phyloP scores from a whole-genome alignment of 2,329 filamentous ascomycete species.

The Aaosphaeria arxii region DNA sequence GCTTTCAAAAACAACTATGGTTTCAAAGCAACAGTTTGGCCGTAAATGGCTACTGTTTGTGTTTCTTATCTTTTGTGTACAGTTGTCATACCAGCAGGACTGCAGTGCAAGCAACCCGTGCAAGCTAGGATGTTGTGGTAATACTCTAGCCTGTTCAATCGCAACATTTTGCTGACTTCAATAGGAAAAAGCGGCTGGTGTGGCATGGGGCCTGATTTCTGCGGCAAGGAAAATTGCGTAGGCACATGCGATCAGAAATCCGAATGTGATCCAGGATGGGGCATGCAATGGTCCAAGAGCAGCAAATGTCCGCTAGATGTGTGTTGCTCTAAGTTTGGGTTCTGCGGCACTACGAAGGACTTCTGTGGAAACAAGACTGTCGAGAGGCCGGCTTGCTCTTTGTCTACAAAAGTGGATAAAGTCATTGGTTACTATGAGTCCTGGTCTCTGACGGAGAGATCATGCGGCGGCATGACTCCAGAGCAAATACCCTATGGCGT shows the following conservation, averaged over 20 bases:
- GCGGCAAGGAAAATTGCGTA: conserved; percentile 8
- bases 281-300: background rate
- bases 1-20: too few species aligned
- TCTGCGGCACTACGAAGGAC: conserved; percentile 31
- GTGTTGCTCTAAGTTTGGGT: conserved; percentile 19
- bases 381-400: background rate
- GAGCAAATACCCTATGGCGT: conserved; percentile 12
- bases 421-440: conserved; percentile 8
- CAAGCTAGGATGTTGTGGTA: background rate
- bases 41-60: background rate
- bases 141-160: background rate
- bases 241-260: conserved; percentile 34
- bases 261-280: conserved; percentile 20
- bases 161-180: background rate
- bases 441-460: conserved; percentile 1
- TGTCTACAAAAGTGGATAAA: background rate
- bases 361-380: background rate
- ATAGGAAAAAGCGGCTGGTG: conserved; percentile 1
- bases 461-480: conserved; percentile 12
- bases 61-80: background rate
- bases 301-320: conserved; percentile 11
- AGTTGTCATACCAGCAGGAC: background rate
- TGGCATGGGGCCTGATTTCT: conserved; percentile 1
- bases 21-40: too few species aligned
- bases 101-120: background rate